Percentiles rank a stretch among this genome's conserved stretches.
phyloP scores from a whole-genome alignment of 108 stramenopile species.

The Fragilaria crotonensis region DNA sequence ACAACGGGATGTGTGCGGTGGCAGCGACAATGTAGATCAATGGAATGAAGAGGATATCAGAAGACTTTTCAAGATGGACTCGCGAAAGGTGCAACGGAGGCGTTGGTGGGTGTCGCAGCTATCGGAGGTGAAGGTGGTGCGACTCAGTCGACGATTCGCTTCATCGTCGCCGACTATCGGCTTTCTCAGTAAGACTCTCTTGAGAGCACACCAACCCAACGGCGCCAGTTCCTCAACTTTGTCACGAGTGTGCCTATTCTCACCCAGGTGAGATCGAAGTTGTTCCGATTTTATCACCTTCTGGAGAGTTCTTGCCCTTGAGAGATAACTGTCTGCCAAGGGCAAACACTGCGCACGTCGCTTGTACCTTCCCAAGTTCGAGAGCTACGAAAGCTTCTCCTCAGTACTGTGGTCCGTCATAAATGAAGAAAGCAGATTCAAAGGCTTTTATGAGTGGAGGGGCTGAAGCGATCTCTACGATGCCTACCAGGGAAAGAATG shows the following conservation, averaged over 20 bases:
- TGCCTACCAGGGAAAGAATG: no score
- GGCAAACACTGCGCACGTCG: slow-evolving; percentile 46
- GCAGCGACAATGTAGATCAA: slow-evolving; percentile 37
- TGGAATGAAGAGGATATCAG: slow-evolving; percentile 35
- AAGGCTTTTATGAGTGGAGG: slow-evolving; percentile 48
- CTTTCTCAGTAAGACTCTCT: slow-evolving; percentile 30
- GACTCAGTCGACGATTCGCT: slow-evolving; percentile 31
- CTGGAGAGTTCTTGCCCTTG: slow-evolving; percentile 41
- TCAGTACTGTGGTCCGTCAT: slow-evolving; percentile 33
- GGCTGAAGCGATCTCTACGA: no score
- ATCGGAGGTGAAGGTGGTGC: slow-evolving; percentile 49
- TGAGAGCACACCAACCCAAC: slow-evolving; percentile 33
- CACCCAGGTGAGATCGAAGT: slow-evolving; percentile 43
- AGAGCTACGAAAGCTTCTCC: slow-evolving; percentile 29
- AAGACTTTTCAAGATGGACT: slow-evolving; percentile 39
- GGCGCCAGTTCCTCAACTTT: slow-evolving; percentile 42
- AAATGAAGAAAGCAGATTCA: slow-evolving; percentile 31
- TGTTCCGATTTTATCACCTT: slow-evolving; percentile 31
- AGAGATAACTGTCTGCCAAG: slow-evolving; percentile 33
- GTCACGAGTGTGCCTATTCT: slow-evolving; percentile 46
- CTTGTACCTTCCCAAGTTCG: slow-evolving; percentile 45
- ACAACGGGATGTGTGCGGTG: slow-evolving; percentile 41
- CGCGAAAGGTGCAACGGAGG: slow-evolving; percentile 40
- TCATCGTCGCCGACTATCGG: slow-evolving; percentile 35
- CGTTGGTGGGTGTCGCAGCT: slow-evolving; percentile 47